Percentiles rank a stretch among this genome's conserved stretches.
Evolutionary conservation across 768 basidiomycete genomes (phyloP).

Genomic region (Tricholoma flavovirens): DNA sequence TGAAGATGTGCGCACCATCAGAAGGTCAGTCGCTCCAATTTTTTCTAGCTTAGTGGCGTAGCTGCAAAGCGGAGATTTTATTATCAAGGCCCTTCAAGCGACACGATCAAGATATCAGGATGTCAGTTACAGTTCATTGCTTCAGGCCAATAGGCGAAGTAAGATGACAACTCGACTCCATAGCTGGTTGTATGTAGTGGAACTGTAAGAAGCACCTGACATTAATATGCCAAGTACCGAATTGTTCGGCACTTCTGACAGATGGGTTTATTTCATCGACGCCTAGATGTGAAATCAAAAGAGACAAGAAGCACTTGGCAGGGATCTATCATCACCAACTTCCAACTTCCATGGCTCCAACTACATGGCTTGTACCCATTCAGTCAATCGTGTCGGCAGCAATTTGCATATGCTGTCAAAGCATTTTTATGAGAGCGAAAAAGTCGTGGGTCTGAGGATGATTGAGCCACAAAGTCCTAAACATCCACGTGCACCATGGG

Average conservation of each 20-base stretch:
- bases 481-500: conserved; percentile 3
- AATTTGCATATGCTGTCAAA: neutral
- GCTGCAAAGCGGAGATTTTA: neutral
- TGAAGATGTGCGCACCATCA: neutral
- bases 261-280: neutral
- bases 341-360: no score
- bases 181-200: neutral
- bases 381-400: neutral
- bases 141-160: neutral
- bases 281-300: neutral
- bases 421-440: neutral
- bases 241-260: neutral
- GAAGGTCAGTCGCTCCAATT: neutral
- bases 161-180: neutral
- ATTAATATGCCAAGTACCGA: neutral
- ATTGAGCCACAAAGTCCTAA: neutral
- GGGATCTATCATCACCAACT: neutral
- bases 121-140: neutral
- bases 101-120: neutral
- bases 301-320: neutral
- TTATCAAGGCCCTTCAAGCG: neutral
- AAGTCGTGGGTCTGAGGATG: neutral
- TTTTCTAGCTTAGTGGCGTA: neutral
- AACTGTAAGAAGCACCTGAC: no score
- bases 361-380: neutral